Percentiles rank a stretch among this genome's conserved stretches.
Evolutionary conservation across 139 green algal species (phyloP).

Genomic region (Ostreobium quekettii): DNA sequence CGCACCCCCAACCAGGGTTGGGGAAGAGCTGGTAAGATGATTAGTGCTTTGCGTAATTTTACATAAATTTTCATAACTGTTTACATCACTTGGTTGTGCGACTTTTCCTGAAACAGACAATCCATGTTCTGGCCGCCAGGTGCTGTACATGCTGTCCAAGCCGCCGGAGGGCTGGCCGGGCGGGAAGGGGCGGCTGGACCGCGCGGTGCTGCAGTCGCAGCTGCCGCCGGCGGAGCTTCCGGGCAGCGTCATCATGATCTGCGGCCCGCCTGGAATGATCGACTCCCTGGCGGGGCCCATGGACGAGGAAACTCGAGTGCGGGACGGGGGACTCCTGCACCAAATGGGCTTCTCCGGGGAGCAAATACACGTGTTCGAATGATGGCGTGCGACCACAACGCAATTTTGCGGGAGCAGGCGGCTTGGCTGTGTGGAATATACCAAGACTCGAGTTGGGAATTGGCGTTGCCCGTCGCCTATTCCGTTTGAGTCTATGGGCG

Average conservation of each 20-base stretch:
- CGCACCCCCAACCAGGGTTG: too few species aligned
- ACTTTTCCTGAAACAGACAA: too few species aligned
- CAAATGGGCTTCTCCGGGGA: slow-evolving; percentile 13
- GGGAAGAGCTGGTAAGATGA: too few species aligned
- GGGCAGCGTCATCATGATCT: slow-evolving; percentile 15
- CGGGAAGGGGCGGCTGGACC: slow-evolving; percentile 62
- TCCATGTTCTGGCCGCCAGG: neutral
- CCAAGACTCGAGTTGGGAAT: too few species aligned
- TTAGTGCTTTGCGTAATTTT: too few species aligned
- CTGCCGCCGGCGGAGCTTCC: slow-evolving; percentile 39
- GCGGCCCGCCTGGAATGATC: slow-evolving; percentile 10
- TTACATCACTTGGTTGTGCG: too few species aligned
- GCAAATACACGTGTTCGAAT: slow-evolving; percentile 10
- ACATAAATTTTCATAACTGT: too few species aligned
- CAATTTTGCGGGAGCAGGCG: too few species aligned
- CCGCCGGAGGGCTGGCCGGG: slow-evolving; percentile 53
- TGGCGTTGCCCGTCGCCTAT: too few species aligned
- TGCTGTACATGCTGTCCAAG: slow-evolving; percentile 17
- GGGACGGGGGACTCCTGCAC: neutral
- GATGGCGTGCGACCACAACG: too few species aligned
- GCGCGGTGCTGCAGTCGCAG: slow-evolving; percentile 66
- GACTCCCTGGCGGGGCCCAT: neutral
- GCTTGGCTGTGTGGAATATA: too few species aligned
- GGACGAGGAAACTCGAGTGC: neutral
- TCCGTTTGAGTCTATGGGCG: too few species aligned